These are phyloP conservation scores for Diaporthe velutina DNA, from an alignment of 2,329 filamentous ascomycete genomes.

Conservation along the genomic window DNA sequence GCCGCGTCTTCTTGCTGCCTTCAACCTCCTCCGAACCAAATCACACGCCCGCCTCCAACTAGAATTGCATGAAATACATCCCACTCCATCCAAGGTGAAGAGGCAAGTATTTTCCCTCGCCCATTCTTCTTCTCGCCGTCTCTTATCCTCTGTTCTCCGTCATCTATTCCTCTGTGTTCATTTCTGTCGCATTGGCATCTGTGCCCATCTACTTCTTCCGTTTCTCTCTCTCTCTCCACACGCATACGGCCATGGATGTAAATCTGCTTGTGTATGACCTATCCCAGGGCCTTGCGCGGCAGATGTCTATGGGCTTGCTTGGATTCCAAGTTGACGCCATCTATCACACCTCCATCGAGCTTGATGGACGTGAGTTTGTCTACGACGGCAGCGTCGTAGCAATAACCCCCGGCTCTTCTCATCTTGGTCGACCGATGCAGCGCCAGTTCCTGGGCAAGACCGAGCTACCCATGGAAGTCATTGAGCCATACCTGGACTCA, in stretches of 20 bases:
- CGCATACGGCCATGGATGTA: constrained; percentile 72
- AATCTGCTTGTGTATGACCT: constrained; percentile 85
- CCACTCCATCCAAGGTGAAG: constrained; percentile 1
- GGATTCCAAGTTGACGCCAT: constrained; percentile 84
- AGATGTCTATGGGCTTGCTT: constrained; percentile 66
- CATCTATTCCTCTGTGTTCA: background rate
- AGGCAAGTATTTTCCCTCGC: constrained; percentile 28
- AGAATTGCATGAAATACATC: background rate
- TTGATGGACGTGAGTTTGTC: constrained; percentile 88
- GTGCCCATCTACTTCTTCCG: background rate
- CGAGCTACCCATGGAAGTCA: constrained; percentile 81
- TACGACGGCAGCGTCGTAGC: constrained; percentile 91
- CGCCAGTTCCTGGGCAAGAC: constrained; percentile 81
- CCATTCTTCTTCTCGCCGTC: background rate
- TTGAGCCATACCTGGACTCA: constrained; percentile 89
- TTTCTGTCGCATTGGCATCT: background rate
- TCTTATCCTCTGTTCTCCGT: background rate
- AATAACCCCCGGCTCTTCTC: constrained; percentile 83
- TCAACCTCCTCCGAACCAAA: background rate
- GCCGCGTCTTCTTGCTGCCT: constrained; percentile 38
- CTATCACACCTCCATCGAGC: constrained; percentile 92
- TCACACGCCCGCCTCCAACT: background rate
- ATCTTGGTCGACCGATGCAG: constrained; percentile 88
- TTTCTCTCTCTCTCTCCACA: background rate
- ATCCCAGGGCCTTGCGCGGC: constrained; percentile 69